Conservation (phyloP, 371 early-diverging fungal species). For the Apophysomyces sp. region DNA sequence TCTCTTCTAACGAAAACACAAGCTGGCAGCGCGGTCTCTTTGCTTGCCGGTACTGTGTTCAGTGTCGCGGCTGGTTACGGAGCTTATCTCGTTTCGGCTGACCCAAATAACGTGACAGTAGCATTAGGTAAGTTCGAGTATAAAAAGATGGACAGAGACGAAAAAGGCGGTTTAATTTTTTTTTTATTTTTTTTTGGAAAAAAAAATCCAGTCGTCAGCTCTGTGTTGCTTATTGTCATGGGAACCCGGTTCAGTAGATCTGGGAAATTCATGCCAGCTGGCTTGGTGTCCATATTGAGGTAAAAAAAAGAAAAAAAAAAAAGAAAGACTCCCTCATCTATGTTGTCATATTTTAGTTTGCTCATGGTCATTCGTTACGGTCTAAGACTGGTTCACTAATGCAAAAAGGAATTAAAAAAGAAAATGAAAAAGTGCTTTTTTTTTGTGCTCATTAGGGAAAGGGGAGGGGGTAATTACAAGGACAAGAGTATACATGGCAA, state of each 20-base stretch:
- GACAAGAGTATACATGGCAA: neutral
- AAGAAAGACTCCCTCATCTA: neutral
- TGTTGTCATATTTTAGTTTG: conserved; percentile 16
- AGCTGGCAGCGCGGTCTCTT: conserved; percentile 50
- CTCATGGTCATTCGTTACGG: conserved; percentile 32
- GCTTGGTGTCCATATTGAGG: conserved; percentile 53
- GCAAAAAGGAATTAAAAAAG: neutral
- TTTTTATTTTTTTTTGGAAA: too few relatives aligned
- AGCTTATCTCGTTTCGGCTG: conserved; percentile 42
- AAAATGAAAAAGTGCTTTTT: neutral
- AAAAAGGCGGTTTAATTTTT: neutral
- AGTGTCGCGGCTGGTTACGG: conserved; percentile 37
- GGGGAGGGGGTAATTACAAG: neutral
- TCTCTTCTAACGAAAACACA: conserved; percentile 3
- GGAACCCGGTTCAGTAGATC: conserved; percentile 52
- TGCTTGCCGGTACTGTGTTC: conserved; percentile 43
- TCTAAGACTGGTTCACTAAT: conserved; percentile 13
- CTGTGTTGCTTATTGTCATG: conserved; percentile 54
- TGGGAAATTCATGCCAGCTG: conserved; percentile 66
- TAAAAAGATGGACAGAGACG: neutral
- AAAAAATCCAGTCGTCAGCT: conserved; percentile 27
- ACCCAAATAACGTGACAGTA: conserved; percentile 44
- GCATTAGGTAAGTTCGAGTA: conserved; percentile 48
- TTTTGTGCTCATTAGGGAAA: neutral
- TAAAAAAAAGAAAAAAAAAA: conserved; percentile 11